Base-by-base conservation (phyloP, 1,284 basidiomycete species). In the Rhodotorula sp. region DNA sequence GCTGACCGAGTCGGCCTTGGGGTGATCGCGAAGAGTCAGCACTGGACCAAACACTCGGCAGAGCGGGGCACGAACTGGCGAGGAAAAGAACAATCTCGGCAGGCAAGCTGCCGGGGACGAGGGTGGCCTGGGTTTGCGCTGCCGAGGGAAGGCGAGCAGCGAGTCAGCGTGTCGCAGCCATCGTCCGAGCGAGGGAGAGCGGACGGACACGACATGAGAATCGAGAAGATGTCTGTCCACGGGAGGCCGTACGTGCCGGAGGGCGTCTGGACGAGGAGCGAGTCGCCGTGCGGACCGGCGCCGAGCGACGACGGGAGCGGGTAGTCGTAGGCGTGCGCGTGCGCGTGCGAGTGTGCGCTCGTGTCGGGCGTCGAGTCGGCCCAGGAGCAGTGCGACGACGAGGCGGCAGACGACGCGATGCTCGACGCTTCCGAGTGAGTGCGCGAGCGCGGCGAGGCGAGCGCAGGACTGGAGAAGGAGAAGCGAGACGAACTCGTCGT, bases 201-300 rank as follows among this genome's bases (percentile, higher is more conserved):
- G n/a, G 17, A 44, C 42, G 23, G n/a, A 49, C 14, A 25, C 45
- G 46, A 54, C 27, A 34, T 19, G 5, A 74, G 65, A 7, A 74
- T 52, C 9, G 44, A 50, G 16, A 74, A 56, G 10, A 74, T 50
- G 52, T 74, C 62, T 27, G 27, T 23, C 73, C 73, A 74, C 5
- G 45, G 16, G 2, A 70, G 65, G 2, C 8, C 12, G 27, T 61
- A 59, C 27, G 21, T 10, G 3, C 54, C 49, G 10, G 44, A 16
- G 3, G 19, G 49, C 42, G 53, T 27, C 9, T 53, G 64, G 17
- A 70, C 68, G 44, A 58, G 21, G 27, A 70, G 62, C 4, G 64
- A 64, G 13, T 58, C 44, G 17, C n/a, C 59, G 8, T 17, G 7
- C 17, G 34, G 21, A 10, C 52, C 60, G 0, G 63, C 25, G n/a